Conservation (phyloP, 768 basidiomycete species). For the Bullera alba region DNA sequence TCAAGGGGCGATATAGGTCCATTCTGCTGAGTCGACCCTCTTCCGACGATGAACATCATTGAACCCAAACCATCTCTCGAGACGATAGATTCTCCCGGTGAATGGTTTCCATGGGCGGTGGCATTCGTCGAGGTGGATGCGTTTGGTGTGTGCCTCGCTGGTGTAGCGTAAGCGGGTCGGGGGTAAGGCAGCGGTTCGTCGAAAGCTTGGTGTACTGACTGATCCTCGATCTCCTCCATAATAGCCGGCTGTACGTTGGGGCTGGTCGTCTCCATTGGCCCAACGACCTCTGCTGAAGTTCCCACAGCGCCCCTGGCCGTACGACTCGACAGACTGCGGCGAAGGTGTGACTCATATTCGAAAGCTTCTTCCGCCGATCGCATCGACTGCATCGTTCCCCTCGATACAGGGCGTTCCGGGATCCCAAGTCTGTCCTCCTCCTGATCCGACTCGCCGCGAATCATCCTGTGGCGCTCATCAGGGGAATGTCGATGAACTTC, state of each 20-base stretch:
- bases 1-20: no score
- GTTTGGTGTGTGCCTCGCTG: slow-evolving; percentile 15
- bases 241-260: no score
- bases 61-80: slow-evolving; percentile 24
- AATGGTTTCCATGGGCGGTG: slow-evolving; percentile 15
- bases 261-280: no score
- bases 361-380: slow-evolving; percentile 35
- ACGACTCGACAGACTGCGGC: slow-evolving; percentile 32
- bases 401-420: slow-evolving; percentile 28
- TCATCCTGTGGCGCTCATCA: no score
- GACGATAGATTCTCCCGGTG: slow-evolving; percentile 22
- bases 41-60: slow-evolving; percentile 37
- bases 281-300: not conserved
- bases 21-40: no score
- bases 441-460: no score
- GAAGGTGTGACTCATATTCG: slow-evolving; percentile 40
- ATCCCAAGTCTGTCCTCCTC: slow-evolving; percentile 6
- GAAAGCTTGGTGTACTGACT: not conserved
- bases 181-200: not conserved
- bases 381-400: slow-evolving; percentile 27
- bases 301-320: slow-evolving; percentile 20
- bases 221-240: not conserved
- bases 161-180: slow-evolving; percentile 5
- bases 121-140: slow-evolving; percentile 20
- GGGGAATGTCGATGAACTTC: not conserved